phyloP scores from a whole-genome alignment of 192 early-diverging fungal species.

The Haplosporangium gracile region DNA sequence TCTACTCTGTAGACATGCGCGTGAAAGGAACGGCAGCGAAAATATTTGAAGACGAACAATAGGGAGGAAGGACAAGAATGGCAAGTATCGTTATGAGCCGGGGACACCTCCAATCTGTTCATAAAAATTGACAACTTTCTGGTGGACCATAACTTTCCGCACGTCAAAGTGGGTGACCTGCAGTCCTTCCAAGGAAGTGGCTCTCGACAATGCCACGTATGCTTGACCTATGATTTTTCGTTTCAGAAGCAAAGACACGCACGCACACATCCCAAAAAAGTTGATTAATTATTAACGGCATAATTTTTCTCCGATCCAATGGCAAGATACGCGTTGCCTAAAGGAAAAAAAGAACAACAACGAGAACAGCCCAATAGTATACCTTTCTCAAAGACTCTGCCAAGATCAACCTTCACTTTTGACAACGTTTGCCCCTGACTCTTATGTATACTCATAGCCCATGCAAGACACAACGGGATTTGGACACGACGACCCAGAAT shows the following conservation, averaged over 20 bases:
- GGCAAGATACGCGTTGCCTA: neutral
- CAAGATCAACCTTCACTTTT: slow-evolving; percentile 80
- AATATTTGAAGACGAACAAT: neutral
- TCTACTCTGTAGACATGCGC: neutral
- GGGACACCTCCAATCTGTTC: slow-evolving; percentile 1
- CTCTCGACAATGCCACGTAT: slow-evolving; percentile 87
- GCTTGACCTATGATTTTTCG: slow-evolving; percentile 68
- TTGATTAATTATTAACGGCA: neutral
- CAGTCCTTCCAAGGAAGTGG: slow-evolving; percentile 72
- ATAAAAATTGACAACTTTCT: slow-evolving; percentile 77
- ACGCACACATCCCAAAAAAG: neutral
- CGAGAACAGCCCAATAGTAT: neutral
- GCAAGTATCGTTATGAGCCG: neutral
- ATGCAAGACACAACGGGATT: slow-evolving; percentile 82
- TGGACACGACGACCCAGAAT: slow-evolving; percentile 47
- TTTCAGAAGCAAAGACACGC: neutral
- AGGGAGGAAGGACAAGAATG: slow-evolving; percentile 4
- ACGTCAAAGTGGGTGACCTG: slow-evolving; percentile 78
- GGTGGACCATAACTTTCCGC: slow-evolving; percentile 77
- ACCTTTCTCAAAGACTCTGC: slow-evolving; percentile 84
- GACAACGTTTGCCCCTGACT: slow-evolving; percentile 90
- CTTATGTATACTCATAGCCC: slow-evolving; percentile 92
- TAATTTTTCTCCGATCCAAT: neutral
- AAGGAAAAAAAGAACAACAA: neutral
- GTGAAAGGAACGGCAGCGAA: neutral